Evolutionary conservation across 2,329 filamentous ascomycete genomes (phyloP).

Genomic region (Colletotrichum horii): DNA sequence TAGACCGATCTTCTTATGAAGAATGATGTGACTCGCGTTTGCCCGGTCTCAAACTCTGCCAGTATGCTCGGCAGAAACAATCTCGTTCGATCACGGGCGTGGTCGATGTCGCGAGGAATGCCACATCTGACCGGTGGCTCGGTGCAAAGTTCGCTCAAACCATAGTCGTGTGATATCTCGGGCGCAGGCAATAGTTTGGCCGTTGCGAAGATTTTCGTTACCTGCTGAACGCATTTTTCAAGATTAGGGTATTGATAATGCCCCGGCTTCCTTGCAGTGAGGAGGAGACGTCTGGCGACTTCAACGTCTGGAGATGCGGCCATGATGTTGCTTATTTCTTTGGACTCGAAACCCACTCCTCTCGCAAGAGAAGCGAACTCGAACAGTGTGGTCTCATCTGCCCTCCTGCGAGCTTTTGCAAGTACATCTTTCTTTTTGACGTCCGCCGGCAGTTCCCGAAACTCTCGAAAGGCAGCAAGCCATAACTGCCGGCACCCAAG

Average conservation of each 20-base stretch:
- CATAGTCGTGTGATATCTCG: neutral
- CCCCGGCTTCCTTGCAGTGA: neutral
- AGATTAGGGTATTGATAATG: neutral
- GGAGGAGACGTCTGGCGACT: neutral
- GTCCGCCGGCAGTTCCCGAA: neutral
- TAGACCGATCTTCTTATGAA: too few relatives aligned
- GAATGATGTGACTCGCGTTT: neutral
- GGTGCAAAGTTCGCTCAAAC: neutral
- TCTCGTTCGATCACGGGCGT: neutral
- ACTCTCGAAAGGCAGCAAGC: conserved; percentile 1
- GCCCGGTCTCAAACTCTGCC: neutral
- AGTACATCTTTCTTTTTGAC: neutral
- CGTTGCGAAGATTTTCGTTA: neutral
- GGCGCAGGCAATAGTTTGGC: neutral
- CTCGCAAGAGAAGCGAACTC: neutral
- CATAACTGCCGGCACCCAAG: neutral
- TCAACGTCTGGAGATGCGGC: neutral
- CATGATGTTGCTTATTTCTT: neutral
- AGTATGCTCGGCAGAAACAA: neutral
- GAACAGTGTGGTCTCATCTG: neutral
- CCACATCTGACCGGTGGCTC: neutral
- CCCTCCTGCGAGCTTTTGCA: neutral
- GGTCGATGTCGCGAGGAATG: neutral
- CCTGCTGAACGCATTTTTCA: neutral
- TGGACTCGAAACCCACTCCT: neutral